Conservation (phyloP, 2,329 filamentous ascomycete species). For the Zelopaecilomyces penicillatus region DNA sequence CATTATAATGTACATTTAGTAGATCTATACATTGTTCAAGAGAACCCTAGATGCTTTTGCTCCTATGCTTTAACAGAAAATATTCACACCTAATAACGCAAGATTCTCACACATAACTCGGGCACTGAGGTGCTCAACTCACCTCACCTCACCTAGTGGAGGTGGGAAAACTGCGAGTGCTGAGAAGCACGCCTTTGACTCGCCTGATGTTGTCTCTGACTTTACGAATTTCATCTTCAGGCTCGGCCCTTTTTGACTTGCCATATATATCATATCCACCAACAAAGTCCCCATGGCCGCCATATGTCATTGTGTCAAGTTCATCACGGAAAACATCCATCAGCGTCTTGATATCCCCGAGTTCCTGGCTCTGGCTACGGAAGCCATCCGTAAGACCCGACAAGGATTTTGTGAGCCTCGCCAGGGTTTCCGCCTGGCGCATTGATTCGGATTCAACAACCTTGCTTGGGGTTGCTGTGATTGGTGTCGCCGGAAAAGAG, state of each 20-base stretch:
- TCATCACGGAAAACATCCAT: slow-evolving; percentile 56
- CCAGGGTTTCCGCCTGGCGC: slow-evolving; percentile 34
- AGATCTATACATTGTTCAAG: no score
- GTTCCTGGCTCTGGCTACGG: slow-evolving; percentile 36
- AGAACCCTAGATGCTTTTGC: no score
- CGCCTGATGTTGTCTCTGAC: slow-evolving; percentile 68
- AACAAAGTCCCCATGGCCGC: slow-evolving; percentile 27
- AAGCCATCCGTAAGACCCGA: slow-evolving; percentile 36
- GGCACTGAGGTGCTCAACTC: no score
- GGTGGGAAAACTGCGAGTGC: slow-evolving; percentile 63
- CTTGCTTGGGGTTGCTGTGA: slow-evolving; percentile 6
- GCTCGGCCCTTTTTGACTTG: slow-evolving; percentile 38
- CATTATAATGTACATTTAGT: no score
- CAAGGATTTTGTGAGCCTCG: slow-evolving; percentile 33
- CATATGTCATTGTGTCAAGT: slow-evolving; percentile 51
- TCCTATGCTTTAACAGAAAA: no score
- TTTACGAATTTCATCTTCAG: slow-evolving; percentile 63
- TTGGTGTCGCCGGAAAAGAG: slow-evolving; percentile 27
- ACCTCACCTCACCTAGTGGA: slow-evolving; percentile 24
- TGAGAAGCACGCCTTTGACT: slow-evolving; percentile 71
- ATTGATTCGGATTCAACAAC: slow-evolving; percentile 21
- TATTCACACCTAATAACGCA: no score
- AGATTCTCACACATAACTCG: no score
- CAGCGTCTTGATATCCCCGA: slow-evolving; percentile 43
- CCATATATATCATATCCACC: slow-evolving; percentile 34